Evolutionary conservation across 2,329 filamentous ascomycete genomes (phyloP).

Genomic region (Alternaria triticimaculans): DNA sequence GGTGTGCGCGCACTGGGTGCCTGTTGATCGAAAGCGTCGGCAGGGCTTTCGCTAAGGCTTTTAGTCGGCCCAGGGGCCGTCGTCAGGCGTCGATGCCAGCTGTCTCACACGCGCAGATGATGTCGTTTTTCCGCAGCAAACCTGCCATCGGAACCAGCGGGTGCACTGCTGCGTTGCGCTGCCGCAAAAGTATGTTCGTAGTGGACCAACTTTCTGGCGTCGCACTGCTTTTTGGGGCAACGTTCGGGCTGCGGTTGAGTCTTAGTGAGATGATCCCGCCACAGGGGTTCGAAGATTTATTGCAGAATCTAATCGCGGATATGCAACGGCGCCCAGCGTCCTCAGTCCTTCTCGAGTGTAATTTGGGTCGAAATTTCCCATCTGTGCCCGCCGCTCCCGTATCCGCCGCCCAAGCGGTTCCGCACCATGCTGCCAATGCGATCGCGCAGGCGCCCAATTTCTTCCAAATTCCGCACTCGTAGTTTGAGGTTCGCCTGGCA

Average conservation of each 20-base stretch:
- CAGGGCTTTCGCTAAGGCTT: constrained; percentile 33
- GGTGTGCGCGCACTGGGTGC: constrained; percentile 38
- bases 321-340: constrained; percentile 22
- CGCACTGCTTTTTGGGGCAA: constrained; percentile 20
- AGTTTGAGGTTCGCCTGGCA: constrained; percentile 95
- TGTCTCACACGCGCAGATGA: constrained; percentile 33
- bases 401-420: constrained; percentile 85
- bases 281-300: constrained; percentile 27
- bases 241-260: constrained; percentile 29
- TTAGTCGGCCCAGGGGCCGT: constrained; percentile 27
- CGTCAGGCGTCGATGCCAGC: constrained; percentile 41
- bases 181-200: constrained; percentile 18
- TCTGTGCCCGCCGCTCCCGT: constrained; percentile 77
- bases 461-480: constrained; percentile 68
- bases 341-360: constrained; percentile 59
- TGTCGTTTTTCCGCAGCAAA: constrained; percentile 17
- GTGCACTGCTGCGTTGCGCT: constrained; percentile 5
- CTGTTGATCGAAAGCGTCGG: constrained; percentile 38
- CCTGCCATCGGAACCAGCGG: constrained; percentile 2
- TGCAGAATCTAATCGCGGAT: constrained; percentile 24
- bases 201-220: background rate
- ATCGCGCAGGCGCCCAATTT: constrained; percentile 74
- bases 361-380: constrained; percentile 96
- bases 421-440: constrained; percentile 80
- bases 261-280: constrained; percentile 26